Evolutionary conservation across 768 basidiomycete species (phyloP).

Genomic region (Neoboletus magnificus): DNA sequence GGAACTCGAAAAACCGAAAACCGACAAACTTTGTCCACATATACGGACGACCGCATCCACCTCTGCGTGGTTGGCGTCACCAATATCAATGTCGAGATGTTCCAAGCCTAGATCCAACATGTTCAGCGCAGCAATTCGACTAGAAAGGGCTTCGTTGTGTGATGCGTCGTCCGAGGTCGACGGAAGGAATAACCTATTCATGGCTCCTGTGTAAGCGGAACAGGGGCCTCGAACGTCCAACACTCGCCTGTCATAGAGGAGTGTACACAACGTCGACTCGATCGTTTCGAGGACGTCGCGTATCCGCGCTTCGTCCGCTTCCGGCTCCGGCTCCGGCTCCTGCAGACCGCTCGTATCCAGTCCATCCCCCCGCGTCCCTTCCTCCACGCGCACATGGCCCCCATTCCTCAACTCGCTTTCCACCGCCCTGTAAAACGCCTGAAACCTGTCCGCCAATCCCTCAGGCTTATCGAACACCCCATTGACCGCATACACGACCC

Average conservation of each 20-base stretch:
- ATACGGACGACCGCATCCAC: slow-evolving; percentile 59
- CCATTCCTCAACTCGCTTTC: slow-evolving; percentile 57
- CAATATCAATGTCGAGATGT: slow-evolving; percentile 85
- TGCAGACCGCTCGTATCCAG: slow-evolving; percentile 13
- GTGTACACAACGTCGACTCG: slow-evolving; percentile 64
- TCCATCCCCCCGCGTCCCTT: slow-evolving; percentile 1
- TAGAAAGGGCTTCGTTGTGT: slow-evolving; percentile 88
- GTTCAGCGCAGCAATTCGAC: slow-evolving; percentile 87
- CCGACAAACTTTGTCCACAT: slow-evolving; percentile 69
- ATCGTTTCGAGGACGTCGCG: slow-evolving; percentile 66
- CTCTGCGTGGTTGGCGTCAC: slow-evolving; percentile 40
- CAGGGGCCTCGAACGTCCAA: too few species aligned
- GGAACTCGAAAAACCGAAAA: background rate
- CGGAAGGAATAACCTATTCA: slow-evolving; percentile 70
- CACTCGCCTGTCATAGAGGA: slow-evolving; percentile 81
- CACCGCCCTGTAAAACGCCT: slow-evolving; percentile 65
- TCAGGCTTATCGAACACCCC: slow-evolving; percentile 43
- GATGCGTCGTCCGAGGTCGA: slow-evolving; percentile 71
- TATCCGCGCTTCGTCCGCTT: slow-evolving; percentile 42
- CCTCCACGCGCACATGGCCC: slow-evolving; percentile 9
- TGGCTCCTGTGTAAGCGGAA: background rate
- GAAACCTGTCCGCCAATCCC: slow-evolving; percentile 52
- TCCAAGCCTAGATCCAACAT: slow-evolving; percentile 84
- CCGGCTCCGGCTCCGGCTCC: slow-evolving; percentile 9
- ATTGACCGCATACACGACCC: slow-evolving; percentile 41